Percentiles rank a stretch among this genome's conserved stretches.
phyloP scores from a whole-genome alignment of 2,329 filamentous ascomycete species.

The Monosporascus sp. region DNA sequence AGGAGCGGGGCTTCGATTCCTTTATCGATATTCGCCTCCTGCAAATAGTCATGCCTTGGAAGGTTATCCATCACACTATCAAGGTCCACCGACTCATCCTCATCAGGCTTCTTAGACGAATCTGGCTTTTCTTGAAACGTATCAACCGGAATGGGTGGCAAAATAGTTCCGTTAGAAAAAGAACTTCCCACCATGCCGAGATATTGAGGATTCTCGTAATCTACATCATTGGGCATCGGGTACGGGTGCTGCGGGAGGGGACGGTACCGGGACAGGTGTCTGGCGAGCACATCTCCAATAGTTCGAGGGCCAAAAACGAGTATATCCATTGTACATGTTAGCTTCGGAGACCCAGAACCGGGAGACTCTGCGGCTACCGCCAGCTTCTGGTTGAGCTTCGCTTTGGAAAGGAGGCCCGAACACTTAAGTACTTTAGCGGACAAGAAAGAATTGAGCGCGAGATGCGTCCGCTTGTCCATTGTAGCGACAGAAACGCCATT shows the following conservation, averaged over 20 bases:
- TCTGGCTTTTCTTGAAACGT: slow-evolving; percentile 1
- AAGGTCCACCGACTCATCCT: slow-evolving; percentile 4
- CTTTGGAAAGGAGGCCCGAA: background rate
- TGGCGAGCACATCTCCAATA: slow-evolving; percentile 5
- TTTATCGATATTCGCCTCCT: slow-evolving; percentile 3
- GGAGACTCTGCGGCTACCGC: background rate
- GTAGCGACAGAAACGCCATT: background rate
- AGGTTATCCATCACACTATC: slow-evolving; percentile 6
- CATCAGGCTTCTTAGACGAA: background rate
- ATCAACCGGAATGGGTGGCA: slow-evolving; percentile 6
- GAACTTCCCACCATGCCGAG: slow-evolving; percentile 4
- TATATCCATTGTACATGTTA: background rate
- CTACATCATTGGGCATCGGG: slow-evolving; percentile 1
- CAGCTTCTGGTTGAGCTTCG: background rate
- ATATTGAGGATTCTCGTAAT: slow-evolving; percentile 17
- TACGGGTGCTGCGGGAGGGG: slow-evolving; percentile 15
- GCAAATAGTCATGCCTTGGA: slow-evolving; percentile 5
- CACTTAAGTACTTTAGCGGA: slow-evolving; percentile 1
- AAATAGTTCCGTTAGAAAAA: slow-evolving; percentile 4
- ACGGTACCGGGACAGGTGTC: slow-evolving; percentile 4
- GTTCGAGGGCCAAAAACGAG: slow-evolving; percentile 6
- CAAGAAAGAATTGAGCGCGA: background rate
- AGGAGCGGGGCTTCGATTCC: slow-evolving; percentile 9
- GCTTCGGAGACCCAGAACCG: background rate
- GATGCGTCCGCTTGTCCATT: slow-evolving; percentile 2